Evolutionary conservation across 495 filamentous ascomycete species (phyloP), one percentile per base, ranked within the genome.

Genomic region (Thermochaetoides thermophila): DNA sequence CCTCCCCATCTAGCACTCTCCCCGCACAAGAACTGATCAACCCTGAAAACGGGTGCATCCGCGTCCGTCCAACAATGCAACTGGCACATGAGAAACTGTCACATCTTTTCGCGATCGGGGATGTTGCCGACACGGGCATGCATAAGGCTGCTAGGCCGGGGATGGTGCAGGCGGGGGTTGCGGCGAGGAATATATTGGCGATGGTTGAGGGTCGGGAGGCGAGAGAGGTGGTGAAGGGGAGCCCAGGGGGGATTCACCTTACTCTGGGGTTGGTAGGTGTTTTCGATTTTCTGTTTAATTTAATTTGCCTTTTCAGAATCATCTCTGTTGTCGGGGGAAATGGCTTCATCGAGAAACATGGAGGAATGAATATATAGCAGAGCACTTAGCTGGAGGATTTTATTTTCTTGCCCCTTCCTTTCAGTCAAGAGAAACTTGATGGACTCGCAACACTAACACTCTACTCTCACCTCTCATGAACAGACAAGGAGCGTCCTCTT

Each of bases 91-190:
- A 40, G 7, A 23, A 52, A 13, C 34, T 35, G 32, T 16, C 38
- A 18, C 27, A 50, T 16, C 38, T 76, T 3, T 76, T 68, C 34
- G 71, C 70, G 0, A 57, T 73, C 7, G 73, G 73, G 2, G 73
- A 78, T 44, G 65, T 76, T 18, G 71, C 71, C 13, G 65, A 71
- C 21, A 68, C 69, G 0, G 63, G 64, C 3, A 60, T 64, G 2
- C 47, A 66, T 29, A 74, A 71, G 39, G 71, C 67, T 9, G 70
- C 68, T 1, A 47, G 66, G 18, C 66, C 72, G 1, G 63, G 65
- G 4, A 36, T 53, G 0, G 52, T 52, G 4, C 73, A 77, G 45
- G 66, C 67, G 1, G 61, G 55, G 2, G 56, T 72, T n/a, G 68
- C 67, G 7, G 60, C 60, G 5, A 57, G 54, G 37, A 77, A 77